Percentiles rank a stretch among this genome's conserved stretches.
Conservation (phyloP, 2,329 filamentous ascomycete genomes). For the Fusarium sp. region DNA sequence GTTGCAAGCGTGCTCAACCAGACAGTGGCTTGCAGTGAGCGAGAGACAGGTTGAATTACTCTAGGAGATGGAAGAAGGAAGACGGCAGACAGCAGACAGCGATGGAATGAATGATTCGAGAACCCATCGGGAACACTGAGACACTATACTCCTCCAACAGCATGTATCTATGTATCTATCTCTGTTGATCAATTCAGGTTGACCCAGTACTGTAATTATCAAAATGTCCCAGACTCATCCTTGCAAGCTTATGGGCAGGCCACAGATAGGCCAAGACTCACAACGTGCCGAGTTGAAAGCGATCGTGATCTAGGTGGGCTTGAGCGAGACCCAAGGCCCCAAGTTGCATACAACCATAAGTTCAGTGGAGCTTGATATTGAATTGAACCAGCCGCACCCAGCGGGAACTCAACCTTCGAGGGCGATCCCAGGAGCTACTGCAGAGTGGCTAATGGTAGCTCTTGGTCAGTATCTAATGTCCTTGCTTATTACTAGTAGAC, state of each 20-base stretch:
- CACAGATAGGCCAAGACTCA: constrained; percentile 20
- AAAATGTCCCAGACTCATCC: constrained; percentile 7
- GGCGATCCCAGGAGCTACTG: not conserved
- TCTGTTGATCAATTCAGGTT: not conserved
- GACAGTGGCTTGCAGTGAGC: not conserved
- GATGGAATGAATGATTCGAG: not conserved
- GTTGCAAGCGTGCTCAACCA: constrained; percentile 13
- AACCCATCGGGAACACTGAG: not conserved
- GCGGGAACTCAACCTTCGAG: constrained; percentile 1
- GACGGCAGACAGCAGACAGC: too few relatives aligned
- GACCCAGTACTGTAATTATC: not conserved
- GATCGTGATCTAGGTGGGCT: constrained; percentile 30
- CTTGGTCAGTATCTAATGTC: not conserved
- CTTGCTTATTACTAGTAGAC: not conserved
- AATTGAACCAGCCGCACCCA: constrained; percentile 30
- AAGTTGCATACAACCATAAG: constrained; percentile 9
- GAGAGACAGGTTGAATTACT: not conserved
- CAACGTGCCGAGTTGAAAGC: constrained; percentile 19
- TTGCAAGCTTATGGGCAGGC: constrained; percentile 4
- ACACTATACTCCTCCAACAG: not conserved
- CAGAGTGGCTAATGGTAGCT: not conserved
- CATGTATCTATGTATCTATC: not conserved
- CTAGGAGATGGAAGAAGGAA: not conserved
- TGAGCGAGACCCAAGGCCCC: constrained; percentile 24
- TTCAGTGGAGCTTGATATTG: constrained; percentile 29